phyloP scores from a whole-genome alignment of 2,329 filamentous ascomycete species.

The Capronia coronata region DNA sequence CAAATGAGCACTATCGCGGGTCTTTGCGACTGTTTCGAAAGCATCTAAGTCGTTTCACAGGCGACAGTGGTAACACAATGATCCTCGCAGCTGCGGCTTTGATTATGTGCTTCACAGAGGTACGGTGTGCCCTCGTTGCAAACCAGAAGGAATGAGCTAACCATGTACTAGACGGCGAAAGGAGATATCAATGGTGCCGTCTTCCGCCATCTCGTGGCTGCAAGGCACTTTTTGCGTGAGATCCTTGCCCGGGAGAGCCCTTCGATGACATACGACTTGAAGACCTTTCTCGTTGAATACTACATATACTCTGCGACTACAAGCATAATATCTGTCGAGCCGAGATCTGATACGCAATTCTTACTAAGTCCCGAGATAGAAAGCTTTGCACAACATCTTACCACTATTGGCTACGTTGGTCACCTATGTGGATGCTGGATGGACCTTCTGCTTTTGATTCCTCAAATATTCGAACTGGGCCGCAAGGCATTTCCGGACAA shows the following conservation, averaged over 20 bases:
- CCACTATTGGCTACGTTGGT: background rate
- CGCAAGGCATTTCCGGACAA: slow-evolving; percentile 36
- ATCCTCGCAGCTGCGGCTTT: slow-evolving; percentile 42
- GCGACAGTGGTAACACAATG: slow-evolving; percentile 30
- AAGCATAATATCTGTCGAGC: slow-evolving; percentile 38
- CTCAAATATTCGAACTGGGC: slow-evolving; percentile 42
- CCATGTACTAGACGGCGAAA: slow-evolving; percentile 34
- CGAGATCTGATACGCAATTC: background rate
- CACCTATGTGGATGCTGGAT: background rate
- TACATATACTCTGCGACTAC: slow-evolving; percentile 45
- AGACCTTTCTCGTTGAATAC: slow-evolving; percentile 45
- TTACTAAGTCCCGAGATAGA: background rate
- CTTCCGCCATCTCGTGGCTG: slow-evolving; percentile 43
- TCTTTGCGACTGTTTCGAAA: background rate
- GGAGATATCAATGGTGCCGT: slow-evolving; percentile 44
- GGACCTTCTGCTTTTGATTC: slow-evolving; percentile 27
- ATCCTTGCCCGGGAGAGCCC: slow-evolving; percentile 32
- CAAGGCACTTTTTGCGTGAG: slow-evolving; percentile 40
- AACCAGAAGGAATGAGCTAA: slow-evolving; percentile 16
- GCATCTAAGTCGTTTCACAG: background rate
- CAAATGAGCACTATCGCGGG: background rate
- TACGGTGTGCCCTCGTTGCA: slow-evolving; percentile 26
- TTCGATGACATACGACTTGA: slow-evolving; percentile 36
- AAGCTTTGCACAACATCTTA: background rate
- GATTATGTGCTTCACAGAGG: slow-evolving; percentile 45